A percentile compares a stretch with the other conserved stretches of the same genome.
phyloP scores from a whole-genome alignment of 768 basidiomycete genomes.

The Filobasidium floriforme region DNA sequence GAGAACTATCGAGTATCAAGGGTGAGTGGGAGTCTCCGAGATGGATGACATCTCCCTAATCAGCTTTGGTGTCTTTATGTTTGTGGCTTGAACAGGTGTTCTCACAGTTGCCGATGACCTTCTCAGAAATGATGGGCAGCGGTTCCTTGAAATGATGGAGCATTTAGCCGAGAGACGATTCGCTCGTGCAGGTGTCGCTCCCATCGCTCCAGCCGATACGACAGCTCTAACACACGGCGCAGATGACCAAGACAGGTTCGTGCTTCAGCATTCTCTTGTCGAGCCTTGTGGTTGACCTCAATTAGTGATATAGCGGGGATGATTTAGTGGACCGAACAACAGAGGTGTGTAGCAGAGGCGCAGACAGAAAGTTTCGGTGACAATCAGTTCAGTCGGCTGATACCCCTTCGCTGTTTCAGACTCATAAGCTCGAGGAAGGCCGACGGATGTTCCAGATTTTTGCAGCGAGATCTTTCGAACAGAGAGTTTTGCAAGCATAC shows the following conservation, averaged over 20 bases:
- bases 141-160: slow-evolving; percentile 99
- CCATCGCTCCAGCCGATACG: too few relatives aligned
- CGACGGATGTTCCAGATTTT: slow-evolving; percentile 99
- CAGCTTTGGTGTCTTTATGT: too few relatives aligned
- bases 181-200: slow-evolving; percentile 36
- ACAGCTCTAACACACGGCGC: too few relatives aligned
- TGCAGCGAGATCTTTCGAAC: slow-evolving; percentile 98
- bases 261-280: too few relatives aligned
- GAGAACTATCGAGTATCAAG: slow-evolving; percentile 64
- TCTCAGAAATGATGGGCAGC: slow-evolving; percentile 95
- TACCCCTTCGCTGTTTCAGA: not conserved
- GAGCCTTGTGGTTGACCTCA: too few relatives aligned
- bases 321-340: too few relatives aligned
- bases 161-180: slow-evolving; percentile 90
- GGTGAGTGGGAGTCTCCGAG: slow-evolving; percentile 31
- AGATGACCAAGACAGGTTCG: too few relatives aligned
- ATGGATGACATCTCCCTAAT: too few relatives aligned
- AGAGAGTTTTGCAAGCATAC: slow-evolving; percentile 90
- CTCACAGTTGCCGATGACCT: slow-evolving; percentile 97
- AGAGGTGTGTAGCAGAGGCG: too few relatives aligned
- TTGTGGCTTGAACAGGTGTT: slow-evolving; percentile 65
- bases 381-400: too few relatives aligned
- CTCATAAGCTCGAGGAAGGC: slow-evolving; percentile 90
- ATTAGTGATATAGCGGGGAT: too few relatives aligned
- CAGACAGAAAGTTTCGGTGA: too few relatives aligned